Conservation (phyloP, 352 stramenopile species). For the Phytopythium vexans region DNA sequence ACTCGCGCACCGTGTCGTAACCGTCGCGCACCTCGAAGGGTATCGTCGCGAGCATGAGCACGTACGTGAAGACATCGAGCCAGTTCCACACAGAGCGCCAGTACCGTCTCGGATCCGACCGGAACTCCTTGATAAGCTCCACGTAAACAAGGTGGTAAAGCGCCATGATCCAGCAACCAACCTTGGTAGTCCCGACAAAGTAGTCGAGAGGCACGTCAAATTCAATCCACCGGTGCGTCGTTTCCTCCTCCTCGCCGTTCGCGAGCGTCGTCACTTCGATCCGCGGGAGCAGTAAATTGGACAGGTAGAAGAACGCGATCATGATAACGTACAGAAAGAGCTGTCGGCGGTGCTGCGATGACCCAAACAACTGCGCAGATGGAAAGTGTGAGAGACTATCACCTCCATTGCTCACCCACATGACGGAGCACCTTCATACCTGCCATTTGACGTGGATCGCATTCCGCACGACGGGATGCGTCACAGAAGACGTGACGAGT, state of each 20-base stretch:
- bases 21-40: constrained; percentile 40
- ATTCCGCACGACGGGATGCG: constrained; percentile 46
- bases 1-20: constrained; percentile 37
- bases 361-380: constrained; percentile 28
- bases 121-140: constrained; percentile 56
- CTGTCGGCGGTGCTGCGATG: constrained; percentile 31
- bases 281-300: constrained; percentile 42
- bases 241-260: constrained; percentile 21
- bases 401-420: too few species aligned
- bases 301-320: constrained; percentile 50
- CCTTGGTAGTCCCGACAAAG: constrained; percentile 37
- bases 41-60: constrained; percentile 41
- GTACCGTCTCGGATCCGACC: constrained; percentile 32
- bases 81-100: constrained; percentile 57
- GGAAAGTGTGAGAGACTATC: background rate
- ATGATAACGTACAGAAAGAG: constrained; percentile 44
- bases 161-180: constrained; percentile 36
- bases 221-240: constrained; percentile 35
- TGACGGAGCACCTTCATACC: constrained; percentile 7
- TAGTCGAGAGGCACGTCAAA: constrained; percentile 37
- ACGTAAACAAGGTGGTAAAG: constrained; percentile 57
- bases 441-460: constrained; percentile 54
- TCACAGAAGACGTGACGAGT: constrained; percentile 31
- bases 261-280: constrained; percentile 29
- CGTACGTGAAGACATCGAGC: constrained; percentile 47